Conservation (phyloP, 2,329 filamentous ascomycete genomes). For the Fusarium odoratissimum region DNA sequence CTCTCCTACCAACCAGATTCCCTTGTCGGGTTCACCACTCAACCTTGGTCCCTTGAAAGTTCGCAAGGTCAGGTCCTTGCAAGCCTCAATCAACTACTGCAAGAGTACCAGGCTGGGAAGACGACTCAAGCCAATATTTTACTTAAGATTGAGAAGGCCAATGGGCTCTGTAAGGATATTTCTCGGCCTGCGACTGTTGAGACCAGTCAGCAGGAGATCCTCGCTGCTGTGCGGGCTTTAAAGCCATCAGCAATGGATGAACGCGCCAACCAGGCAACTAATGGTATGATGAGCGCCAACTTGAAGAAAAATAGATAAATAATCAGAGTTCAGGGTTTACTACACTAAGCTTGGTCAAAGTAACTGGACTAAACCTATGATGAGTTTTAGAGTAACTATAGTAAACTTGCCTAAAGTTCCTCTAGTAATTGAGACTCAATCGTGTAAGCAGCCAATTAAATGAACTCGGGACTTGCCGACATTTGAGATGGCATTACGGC, state of each 20-base stretch:
- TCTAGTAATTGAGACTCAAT: too few species aligned
- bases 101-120: background rate
- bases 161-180: background rate
- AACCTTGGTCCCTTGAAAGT: background rate
- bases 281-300: too few species aligned
- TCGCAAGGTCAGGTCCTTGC: background rate
- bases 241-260: background rate
- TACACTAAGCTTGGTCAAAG: background rate
- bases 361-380: background rate
- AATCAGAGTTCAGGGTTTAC: rapidly evolving
- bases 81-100: background rate
- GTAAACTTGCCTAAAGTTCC: background rate
- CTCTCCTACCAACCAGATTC: too few species aligned
- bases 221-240: background rate
- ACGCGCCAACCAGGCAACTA: too few species aligned
- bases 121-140: background rate
- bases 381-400: background rate
- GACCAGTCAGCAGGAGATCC: background rate
- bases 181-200: background rate
- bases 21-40: too few species aligned
- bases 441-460: background rate
- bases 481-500: background rate
- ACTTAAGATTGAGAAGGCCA: background rate
- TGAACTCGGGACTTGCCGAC: background rate
- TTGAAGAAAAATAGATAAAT: too few species aligned